phyloP scores from a whole-genome alignment of 371 early-diverging fungal species.

The Mucor plumbeus region DNA sequence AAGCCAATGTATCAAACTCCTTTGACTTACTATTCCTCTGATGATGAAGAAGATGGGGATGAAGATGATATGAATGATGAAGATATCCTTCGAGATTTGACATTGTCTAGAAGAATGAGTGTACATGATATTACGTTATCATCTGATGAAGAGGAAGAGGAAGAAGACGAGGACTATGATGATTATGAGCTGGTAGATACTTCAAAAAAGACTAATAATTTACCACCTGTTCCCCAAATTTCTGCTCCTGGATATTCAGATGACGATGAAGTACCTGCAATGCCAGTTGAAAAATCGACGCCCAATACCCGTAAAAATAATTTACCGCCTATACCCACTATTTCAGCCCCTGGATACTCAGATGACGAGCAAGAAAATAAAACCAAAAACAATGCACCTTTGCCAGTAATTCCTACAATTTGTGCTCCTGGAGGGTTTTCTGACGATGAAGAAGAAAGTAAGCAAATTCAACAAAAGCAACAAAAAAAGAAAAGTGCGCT shows the following conservation, averaged over 20 bases:
- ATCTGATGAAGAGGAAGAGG: constrained; percentile 15
- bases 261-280: neutral
- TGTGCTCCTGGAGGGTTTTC: constrained; percentile 17
- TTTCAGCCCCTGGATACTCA: constrained; percentile 24
- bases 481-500: constrained; percentile 8
- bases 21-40: neutral
- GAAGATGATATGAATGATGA: constrained; percentile 4
- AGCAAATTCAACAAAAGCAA: neutral
- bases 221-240: constrained; percentile 23
- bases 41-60: constrained; percentile 15
- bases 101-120: constrained; percentile 11
- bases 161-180: constrained; percentile 7
- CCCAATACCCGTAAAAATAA: neutral
- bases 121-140: constrained; percentile 16
- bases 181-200: neutral
- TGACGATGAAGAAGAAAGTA: constrained; percentile 12
- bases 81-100: constrained; percentile 5
- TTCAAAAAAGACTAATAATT: neutral
- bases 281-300: neutral
- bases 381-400: neutral
- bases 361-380: constrained; percentile 11
- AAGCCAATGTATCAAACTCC: neutral
- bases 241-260: constrained; percentile 16
- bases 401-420: constrained; percentile 21
- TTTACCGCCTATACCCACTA: constrained; percentile 25